phyloP scores from a whole-genome alignment of 2,329 filamentous ascomycete genomes.

The Clarireedia paspali region DNA sequence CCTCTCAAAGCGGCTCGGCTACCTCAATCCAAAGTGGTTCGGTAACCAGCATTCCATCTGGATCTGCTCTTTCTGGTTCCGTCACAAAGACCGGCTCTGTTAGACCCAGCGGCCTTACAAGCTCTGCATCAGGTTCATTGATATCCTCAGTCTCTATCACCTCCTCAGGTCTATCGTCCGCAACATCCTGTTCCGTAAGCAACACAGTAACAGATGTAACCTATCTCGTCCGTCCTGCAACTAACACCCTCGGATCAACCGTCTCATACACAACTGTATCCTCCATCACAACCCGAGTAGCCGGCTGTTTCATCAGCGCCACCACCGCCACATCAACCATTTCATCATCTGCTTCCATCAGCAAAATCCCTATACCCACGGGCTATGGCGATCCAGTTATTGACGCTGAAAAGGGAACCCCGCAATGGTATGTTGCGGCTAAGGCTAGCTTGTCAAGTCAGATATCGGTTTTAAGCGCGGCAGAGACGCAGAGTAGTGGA shows the following conservation, averaged over 20 bases:
- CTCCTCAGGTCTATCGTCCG: not conserved
- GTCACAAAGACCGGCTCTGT: not conserved
- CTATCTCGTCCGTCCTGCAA: not conserved
- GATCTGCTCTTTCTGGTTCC: not conserved
- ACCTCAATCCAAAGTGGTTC: not conserved
- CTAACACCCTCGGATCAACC: not conserved
- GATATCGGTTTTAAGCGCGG: not conserved
- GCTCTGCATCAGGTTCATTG: not conserved
- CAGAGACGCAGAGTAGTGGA: not conserved
- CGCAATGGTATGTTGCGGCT: not conserved
- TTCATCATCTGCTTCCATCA: not conserved
- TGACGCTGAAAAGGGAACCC: not conserved
- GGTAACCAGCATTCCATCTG: not conserved
- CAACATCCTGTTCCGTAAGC: not conserved
- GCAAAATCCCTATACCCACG: not conserved
- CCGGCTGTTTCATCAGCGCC: not conserved
- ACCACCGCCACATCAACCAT: constrained; percentile 1
- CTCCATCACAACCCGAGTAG: not conserved
- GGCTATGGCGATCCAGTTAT: not conserved
- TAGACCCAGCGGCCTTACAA: not conserved
- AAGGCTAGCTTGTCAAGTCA: not conserved
- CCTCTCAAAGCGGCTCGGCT: too few relatives aligned
- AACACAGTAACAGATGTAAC: constrained; percentile 3
- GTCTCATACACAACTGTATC: constrained; percentile 1
- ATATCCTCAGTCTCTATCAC: not conserved